Conservation (phyloP, 805 yeast species). For the Lachancea sp. region DNA sequence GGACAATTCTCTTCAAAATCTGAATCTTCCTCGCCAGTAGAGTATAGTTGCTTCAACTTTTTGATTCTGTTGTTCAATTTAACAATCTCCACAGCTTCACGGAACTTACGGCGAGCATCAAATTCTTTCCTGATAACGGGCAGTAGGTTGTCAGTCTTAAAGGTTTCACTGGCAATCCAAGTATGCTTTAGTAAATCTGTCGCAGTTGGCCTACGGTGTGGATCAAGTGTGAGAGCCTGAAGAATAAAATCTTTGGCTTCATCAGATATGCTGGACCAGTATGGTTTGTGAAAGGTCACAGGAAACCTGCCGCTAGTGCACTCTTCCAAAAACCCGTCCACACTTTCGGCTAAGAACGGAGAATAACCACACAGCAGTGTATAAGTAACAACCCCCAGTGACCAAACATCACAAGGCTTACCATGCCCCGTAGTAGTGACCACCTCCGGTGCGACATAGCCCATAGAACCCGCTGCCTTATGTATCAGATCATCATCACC, state of each 20-base stretch:
- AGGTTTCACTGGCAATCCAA: conserved; percentile 59
- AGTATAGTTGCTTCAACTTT: conserved; percentile 56
- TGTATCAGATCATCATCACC: conserved; percentile 54
- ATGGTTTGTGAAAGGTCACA: conserved; percentile 78
- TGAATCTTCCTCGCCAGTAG: conserved; percentile 43
- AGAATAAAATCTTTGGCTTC: conserved; percentile 78
- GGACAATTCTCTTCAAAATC: conserved; percentile 27
- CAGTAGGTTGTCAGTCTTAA: conserved; percentile 57
- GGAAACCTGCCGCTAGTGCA: conserved; percentile 61
- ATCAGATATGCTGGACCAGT: conserved; percentile 75
- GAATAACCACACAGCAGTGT: conserved; percentile 88
- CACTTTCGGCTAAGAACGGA: conserved; percentile 82
- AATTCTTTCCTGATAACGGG: conserved; percentile 76
- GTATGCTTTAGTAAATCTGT: conserved; percentile 57
- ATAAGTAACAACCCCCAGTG: conserved; percentile 86
- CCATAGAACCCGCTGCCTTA: conserved; percentile 84
- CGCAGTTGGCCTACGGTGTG: conserved; percentile 63
- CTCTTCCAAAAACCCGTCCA: conserved; percentile 73
- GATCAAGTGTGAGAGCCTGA: conserved; percentile 62
- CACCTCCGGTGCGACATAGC: conserved; percentile 97
- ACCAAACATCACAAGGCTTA: conserved; percentile 94
- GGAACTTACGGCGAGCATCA: conserved; percentile 76
- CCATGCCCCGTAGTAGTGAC: conserved; percentile 81
- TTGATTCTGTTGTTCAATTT: conserved; percentile 72
- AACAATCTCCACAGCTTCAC: conserved; percentile 80